Conservation (phyloP, 2,329 filamentous ascomycete species). For the Penicillium corylophilum region DNA sequence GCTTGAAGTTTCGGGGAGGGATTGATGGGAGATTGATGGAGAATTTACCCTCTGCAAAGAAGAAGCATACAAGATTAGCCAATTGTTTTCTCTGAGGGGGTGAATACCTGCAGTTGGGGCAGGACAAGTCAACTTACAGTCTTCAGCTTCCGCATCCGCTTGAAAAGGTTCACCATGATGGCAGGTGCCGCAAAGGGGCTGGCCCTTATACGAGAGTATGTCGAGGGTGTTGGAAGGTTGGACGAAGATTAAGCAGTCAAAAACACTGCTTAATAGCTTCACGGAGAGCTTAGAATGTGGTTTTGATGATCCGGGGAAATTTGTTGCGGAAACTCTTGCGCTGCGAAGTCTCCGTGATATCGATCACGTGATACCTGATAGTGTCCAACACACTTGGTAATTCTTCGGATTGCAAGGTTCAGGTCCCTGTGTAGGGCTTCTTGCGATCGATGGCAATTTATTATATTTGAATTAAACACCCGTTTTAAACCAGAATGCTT, state of each 20-base stretch:
- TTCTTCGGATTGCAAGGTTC: neutral
- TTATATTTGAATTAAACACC: neutral
- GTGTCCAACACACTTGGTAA: neutral
- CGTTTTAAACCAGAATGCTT: neutral
- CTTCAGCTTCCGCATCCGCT: slow-evolving; percentile 72
- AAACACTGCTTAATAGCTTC: slow-evolving; percentile 1
- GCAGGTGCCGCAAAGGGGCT: slow-evolving; percentile 22
- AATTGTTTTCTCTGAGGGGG: neutral
- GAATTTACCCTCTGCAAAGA: slow-evolving; percentile 30
- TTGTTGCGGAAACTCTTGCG: slow-evolving; percentile 23
- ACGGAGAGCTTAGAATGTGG: slow-evolving; percentile 4
- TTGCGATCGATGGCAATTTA: too few species aligned
- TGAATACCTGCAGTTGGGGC: neutral
- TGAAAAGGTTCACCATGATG: slow-evolving; percentile 51
- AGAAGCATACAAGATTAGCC: slow-evolving; percentile 20
- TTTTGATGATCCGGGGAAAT: slow-evolving; percentile 24
- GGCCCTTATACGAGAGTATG: slow-evolving; percentile 11
- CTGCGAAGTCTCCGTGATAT: slow-evolving; percentile 26
- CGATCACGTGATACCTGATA: slow-evolving; percentile 17
- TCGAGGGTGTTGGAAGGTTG: neutral
- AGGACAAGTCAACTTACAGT: slow-evolving; percentile 55
- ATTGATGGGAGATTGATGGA: slow-evolving; percentile 3
- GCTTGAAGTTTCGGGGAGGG: slow-evolving; percentile 2
- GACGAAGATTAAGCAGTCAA: neutral
- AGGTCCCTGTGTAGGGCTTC: neutral